Base-by-base conservation (phyloP, 306 rosid species). In the Lathyrus sativus region DNA sequence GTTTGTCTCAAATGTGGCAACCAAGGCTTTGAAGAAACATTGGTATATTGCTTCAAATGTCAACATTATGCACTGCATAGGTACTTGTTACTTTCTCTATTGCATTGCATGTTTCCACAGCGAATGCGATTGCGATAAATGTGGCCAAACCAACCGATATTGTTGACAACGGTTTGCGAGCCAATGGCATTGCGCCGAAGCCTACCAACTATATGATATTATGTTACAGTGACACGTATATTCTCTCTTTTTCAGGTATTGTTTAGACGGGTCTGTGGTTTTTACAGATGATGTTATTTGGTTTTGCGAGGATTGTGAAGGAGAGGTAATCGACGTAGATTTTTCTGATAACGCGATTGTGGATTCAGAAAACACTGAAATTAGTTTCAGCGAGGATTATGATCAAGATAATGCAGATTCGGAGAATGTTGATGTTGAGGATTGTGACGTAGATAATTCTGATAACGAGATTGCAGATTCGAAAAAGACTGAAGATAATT, bases 251-350 rank as follows among this genome's bases (percentile, higher is more conserved):
- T 46, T 38, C 83, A 89, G 90, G 60, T 86, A 86, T 71, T 86
- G 96, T 81, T 62, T 85, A 15, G 80, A 77, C 33, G 76, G 45
- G 50, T 88, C 88, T 33, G 65, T 75, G 39, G 31, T 22, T 46
- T 55, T 75, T 38, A 19, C 48, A 9, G 76, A 74, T 13, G 71
- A 72, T 8, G 74, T 78, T 65, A 74, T 59, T 43, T 91, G 96
- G 98, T 71, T 78, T 53, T 91, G 98, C 65, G 88, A 75, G 72
- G 87, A 85, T 55, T 70, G 76, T 53, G 75, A 81, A 26, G 72
- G 78, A 38, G 41, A 38, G 29, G 66, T 33, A 28, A 71, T 2
- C 14, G 73, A 57, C 50, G 35, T 63, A 63, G 73, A 64, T 51
- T 65, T 14, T 70, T 26, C 19, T 74, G 46, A 73, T 43, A 43